These are phyloP conservation scores for Paecilomyces niveus DNA, from an alignment of 2,329 filamentous ascomycete species.

Conservation along the genomic window DNA sequence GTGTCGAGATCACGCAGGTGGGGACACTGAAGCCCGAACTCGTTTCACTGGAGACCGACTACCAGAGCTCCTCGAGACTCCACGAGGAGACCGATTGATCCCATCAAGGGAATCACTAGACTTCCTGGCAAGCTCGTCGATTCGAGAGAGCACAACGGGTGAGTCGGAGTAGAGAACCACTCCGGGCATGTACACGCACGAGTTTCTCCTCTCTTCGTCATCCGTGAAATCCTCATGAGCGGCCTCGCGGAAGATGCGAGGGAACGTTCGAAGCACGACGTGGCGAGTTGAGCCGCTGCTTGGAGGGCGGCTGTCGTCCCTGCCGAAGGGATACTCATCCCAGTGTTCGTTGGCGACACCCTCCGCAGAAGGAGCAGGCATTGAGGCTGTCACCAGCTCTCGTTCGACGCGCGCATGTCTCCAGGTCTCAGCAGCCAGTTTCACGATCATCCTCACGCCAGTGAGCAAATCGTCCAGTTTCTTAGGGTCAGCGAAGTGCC, in stretches of 20 bases:
- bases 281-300: slow-evolving; percentile 24
- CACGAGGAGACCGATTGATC: slow-evolving; percentile 33
- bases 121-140: slow-evolving; percentile 32
- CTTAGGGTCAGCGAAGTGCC: slow-evolving; percentile 46
- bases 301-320: slow-evolving; percentile 2
- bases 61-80: slow-evolving; percentile 14
- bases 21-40: neutral
- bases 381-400: slow-evolving; percentile 47
- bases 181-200: slow-evolving; percentile 44
- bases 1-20: neutral
- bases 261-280: slow-evolving; percentile 46
- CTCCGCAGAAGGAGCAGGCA: slow-evolving; percentile 37
- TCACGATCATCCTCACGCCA: slow-evolving; percentile 49
- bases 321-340: slow-evolving; percentile 26
- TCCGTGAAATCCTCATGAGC: slow-evolving; percentile 42
- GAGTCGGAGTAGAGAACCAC: slow-evolving; percentile 46
- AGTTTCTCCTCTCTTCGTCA: slow-evolving; percentile 36
- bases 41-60: neutral
- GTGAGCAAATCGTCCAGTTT: slow-evolving; percentile 45
- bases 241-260: slow-evolving; percentile 46
- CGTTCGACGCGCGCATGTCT: slow-evolving; percentile 51
- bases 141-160: slow-evolving; percentile 31
- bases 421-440: slow-evolving; percentile 53
- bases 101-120: slow-evolving; percentile 17
- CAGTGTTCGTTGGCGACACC: slow-evolving; percentile 28